Evolutionary conservation across 1,284 basidiomycete genomes (phyloP).

Genomic region (Pascua sp.): DNA sequence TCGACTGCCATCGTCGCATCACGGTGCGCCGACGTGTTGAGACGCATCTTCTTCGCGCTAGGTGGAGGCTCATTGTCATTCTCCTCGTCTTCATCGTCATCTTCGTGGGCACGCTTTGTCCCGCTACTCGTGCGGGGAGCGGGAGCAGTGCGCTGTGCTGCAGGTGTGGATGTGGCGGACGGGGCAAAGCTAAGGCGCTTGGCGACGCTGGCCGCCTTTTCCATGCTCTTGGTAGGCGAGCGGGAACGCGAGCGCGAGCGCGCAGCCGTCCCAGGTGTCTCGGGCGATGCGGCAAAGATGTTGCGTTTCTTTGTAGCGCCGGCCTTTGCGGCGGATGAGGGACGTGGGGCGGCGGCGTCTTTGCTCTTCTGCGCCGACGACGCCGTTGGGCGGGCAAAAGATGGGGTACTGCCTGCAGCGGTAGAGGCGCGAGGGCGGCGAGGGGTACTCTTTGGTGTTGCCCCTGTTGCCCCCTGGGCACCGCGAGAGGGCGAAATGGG

Average conservation of each 20-base stretch:
- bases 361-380: constrained; percentile 3
- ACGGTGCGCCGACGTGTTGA: too few species aligned
- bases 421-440: background rate
- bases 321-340: background rate
- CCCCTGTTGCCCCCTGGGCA: background rate
- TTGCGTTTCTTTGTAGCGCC: constrained; percentile 32
- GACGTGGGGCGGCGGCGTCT: background rate
- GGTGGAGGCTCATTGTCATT: too few species aligned
- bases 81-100: constrained; percentile 11
- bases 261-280: constrained; percentile 1
- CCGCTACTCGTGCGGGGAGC: constrained; percentile 25
- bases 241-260: constrained; percentile 24
- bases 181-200: constrained; percentile 12
- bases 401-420: constrained; percentile 3
- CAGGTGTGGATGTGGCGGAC: background rate
- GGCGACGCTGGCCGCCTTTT: constrained; percentile 16
- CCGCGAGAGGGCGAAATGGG: constrained; percentile 4
- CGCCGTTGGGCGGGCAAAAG: constrained; percentile 12
- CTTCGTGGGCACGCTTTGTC: constrained; percentile 20
- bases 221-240: constrained; percentile 33
- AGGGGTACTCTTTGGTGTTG: background rate
- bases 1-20: background rate
- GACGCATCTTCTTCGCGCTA: too few species aligned
- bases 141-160: constrained; percentile 38
- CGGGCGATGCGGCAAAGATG: constrained; percentile 39